Evolutionary conservation across 2,329 filamentous ascomycete species (phyloP).

Genomic region (Exophiala sp.): DNA sequence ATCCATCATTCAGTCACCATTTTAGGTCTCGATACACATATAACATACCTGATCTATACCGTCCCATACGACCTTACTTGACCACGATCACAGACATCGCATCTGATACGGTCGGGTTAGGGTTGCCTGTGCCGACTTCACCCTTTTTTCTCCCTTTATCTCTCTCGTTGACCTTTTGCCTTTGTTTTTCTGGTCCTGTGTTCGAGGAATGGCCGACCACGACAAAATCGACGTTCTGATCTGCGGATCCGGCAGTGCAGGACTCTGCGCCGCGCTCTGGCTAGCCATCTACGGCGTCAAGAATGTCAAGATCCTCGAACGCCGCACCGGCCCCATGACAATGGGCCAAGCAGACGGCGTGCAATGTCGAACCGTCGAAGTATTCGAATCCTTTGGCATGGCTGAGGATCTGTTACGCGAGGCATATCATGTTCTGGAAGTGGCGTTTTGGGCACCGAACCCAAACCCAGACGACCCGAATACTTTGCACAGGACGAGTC

Average conservation of each 20-base stretch:
- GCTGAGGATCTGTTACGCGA: conserved; percentile 51
- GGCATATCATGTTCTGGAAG: conserved; percentile 53
- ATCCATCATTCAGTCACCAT: no score
- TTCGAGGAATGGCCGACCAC: no score
- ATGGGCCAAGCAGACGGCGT: conserved; percentile 60
- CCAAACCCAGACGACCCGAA: conserved; percentile 7
- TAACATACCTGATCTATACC: no score
- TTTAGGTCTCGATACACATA: no score
- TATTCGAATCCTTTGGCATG: conserved; percentile 56
- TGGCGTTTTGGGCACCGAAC: conserved; percentile 48
- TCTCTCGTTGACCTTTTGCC: no score
- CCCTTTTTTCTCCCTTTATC: no score
- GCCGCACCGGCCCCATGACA: conserved; percentile 48
- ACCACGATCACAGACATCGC: no score
- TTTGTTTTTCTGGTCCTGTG: no score
- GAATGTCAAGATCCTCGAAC: conserved; percentile 47
- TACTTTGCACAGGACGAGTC: conserved; percentile 44
- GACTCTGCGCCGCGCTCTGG: conserved; percentile 57
- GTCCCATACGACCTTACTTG: no score
- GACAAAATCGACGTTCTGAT: conserved; percentile 51
- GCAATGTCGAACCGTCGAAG: conserved; percentile 56
- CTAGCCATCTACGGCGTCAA: conserved; percentile 51
- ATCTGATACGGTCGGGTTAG: no score
- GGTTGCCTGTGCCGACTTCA: no score
- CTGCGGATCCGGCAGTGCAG: conserved; percentile 56